A percentile compares a stretch with the other conserved stretches of the same genome.
Conservation (phyloP, 805 yeast genomes). For the Wickerhamiella nectarea region DNA sequence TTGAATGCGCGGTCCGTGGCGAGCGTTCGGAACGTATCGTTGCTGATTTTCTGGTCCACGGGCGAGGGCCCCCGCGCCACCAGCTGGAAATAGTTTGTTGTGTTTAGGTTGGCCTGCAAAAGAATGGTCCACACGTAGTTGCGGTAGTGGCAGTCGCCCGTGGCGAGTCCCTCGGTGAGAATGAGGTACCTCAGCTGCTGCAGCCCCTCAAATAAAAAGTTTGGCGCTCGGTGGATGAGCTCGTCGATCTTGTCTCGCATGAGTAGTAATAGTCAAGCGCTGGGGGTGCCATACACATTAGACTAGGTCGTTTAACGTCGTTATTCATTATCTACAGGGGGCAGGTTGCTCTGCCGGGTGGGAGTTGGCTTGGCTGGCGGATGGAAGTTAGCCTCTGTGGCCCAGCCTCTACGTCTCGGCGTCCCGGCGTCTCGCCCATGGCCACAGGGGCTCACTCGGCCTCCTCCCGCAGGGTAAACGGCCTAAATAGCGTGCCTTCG, state of each 20-base stretch:
- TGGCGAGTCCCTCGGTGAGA: slow-evolving; percentile 32
- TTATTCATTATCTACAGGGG: background rate
- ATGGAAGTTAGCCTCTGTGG: no score
- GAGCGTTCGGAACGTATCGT: slow-evolving; percentile 77
- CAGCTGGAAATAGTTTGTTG: slow-evolving; percentile 42
- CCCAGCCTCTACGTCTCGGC: no score
- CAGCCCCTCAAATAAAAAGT: slow-evolving; percentile 36
- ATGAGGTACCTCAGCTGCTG: slow-evolving; percentile 41
- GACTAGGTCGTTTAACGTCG: no score
- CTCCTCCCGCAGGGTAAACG: slow-evolving; percentile 47
- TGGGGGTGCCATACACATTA: no score
- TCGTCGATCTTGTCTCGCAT: slow-evolving; percentile 39
- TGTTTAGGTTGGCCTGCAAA: slow-evolving; percentile 44
- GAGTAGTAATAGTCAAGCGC: no score
- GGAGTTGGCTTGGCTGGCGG: no score
- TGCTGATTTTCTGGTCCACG: slow-evolving; percentile 54
- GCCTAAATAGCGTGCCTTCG: slow-evolving; percentile 81
- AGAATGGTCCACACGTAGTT: slow-evolving; percentile 72
- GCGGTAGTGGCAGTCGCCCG: slow-evolving; percentile 47
- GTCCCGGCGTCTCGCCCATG: no score
- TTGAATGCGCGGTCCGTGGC: slow-evolving; percentile 59
- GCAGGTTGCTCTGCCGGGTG: no score
- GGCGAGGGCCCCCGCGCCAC: slow-evolving; percentile 45
- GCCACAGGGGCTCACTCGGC: background rate
- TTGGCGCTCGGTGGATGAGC: slow-evolving; percentile 25